Base-by-base conservation (phyloP, 306 rosid genomes). In the Pachyrhizus erosus region DNA sequence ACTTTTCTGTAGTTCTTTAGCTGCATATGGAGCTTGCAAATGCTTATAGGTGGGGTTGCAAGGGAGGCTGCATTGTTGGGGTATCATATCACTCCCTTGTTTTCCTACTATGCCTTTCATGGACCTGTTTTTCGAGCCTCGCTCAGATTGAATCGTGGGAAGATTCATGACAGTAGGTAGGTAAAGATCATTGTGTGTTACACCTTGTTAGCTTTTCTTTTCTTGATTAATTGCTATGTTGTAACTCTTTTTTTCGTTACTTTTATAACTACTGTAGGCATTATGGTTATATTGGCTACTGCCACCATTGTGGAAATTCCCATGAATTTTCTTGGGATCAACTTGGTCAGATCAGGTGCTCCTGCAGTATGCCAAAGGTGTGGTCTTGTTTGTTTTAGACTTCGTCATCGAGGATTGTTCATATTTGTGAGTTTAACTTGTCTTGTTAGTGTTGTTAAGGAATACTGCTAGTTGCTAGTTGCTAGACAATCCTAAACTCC, bases 11-110 rank as follows among this genome's bases (percentile, higher is more conserved):
- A 96, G 98, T 74, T 89, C 99, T 81, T 91, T 96, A 87, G 97
- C 96, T 80, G 96, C 99, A 82, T 93, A 96, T 86, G 98, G 97
- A 88, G 98, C 98, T 65, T 96, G 85, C 87, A 97, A 45, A 96
- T 96, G 99, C 97, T 93, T 86, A 93, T 96, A 67, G 99, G 97
- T n/a, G 99, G 99, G 61, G 96, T 87, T 78, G 92, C 78, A 10
- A 79, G 97, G 86, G 98, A 92, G 84, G 99, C 99, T 78, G 89
- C 96, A 26, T 87, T 91, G 20, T 61, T 93, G 89, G 98, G 99
- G 70, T 89, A 81, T 80, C 92, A 87, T 71, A 88, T 92, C 26
- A 84, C 92, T 15, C 99, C 98, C 17, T 85, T 96, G 42, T 92
- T 92, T 84, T 92, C 99, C 0, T 91, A 96, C 86, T 91, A 93